Conservation (phyloP, 2,329 filamentous ascomycete species). For the Helicocarpus griseus region DNA sequence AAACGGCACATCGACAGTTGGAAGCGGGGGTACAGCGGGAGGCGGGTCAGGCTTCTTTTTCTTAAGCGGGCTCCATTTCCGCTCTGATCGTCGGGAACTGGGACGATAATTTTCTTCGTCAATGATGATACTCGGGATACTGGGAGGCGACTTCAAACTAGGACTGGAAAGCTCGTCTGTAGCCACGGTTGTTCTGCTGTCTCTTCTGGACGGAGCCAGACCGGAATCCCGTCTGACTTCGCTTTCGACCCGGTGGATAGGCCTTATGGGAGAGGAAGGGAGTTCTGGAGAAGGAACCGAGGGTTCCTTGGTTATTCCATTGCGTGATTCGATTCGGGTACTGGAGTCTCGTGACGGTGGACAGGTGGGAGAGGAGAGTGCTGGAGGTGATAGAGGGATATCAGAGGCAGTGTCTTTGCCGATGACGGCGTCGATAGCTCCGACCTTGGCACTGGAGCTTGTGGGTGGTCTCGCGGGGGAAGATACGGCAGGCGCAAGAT, state of each 20-base stretch:
- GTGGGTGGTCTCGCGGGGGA: background rate
- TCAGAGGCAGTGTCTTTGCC: background rate
- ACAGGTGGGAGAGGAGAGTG: background rate
- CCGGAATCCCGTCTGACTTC: constrained; percentile 2
- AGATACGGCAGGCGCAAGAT: background rate
- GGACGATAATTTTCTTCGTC: constrained; percentile 29
- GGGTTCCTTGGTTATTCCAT: background rate
- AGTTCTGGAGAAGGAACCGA: background rate
- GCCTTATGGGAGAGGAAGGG: background rate
- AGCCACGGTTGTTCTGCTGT: constrained; percentile 1
- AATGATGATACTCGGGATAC: constrained; percentile 32
- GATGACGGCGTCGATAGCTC: background rate
- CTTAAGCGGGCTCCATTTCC: constrained; percentile 31
- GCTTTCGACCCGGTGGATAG: background rate
- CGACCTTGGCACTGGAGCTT: background rate
- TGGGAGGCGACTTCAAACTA: constrained; percentile 23
- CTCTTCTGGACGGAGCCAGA: background rate
- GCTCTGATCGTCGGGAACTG: constrained; percentile 35
- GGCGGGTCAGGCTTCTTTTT: constrained; percentile 27
- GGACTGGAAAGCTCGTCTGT: constrained; percentile 16
- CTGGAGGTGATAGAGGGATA: background rate
- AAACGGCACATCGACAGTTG: constrained; percentile 30
- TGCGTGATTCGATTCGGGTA: background rate
- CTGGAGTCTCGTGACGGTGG: constrained; percentile 1
- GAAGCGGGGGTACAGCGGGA: constrained; percentile 23